Conservation (phyloP, 1,284 basidiomycete species). For the Hypsizygus ulmarius region DNA sequence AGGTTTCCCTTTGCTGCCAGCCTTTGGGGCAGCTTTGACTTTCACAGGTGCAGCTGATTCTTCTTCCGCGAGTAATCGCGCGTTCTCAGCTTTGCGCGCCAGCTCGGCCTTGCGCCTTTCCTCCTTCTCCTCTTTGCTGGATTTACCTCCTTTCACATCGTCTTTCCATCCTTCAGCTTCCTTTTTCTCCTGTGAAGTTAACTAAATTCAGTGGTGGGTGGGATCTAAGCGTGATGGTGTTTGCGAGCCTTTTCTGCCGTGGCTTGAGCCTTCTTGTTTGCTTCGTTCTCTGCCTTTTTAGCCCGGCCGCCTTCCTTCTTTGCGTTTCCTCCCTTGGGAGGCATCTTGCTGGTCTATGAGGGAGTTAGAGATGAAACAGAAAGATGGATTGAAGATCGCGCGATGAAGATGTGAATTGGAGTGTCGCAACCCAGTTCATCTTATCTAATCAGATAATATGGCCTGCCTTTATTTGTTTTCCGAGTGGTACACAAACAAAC, state of each 20-base stretch:
- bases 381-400: conserved; percentile 2
- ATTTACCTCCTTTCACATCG: conserved; percentile 55
- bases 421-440: conserved; percentile 5
- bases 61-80: conserved; percentile 80
- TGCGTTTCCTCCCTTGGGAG: conserved; percentile 82
- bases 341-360: conserved; percentile 44
- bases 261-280: conserved; percentile 65
- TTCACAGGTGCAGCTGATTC: conserved; percentile 69
- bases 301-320: conserved; percentile 88
- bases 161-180: conserved; percentile 81
- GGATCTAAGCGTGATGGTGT: conserved; percentile 3
- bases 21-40: conserved; percentile 65
- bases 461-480: too few species aligned
- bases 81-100: conserved; percentile 74
- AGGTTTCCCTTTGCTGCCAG: conserved; percentile 36
- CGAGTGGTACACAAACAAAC: too few species aligned
- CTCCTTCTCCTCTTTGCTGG: conserved; percentile 69
- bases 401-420: conserved; percentile 7
- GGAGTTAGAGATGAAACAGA: not conserved
- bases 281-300: conserved; percentile 92
- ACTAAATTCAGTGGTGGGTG: conserved; percentile 2
- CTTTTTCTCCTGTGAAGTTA: conserved; percentile 56
- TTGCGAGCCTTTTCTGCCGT: conserved; percentile 54
- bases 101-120: conserved; percentile 73
- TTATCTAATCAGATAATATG: conserved; percentile 12